Percentiles rank a stretch among this genome's conserved stretches.
These are phyloP conservation scores for Quercus tomentella DNA, from an alignment of 331 rosid species.

Conservation along the genomic window DNA sequence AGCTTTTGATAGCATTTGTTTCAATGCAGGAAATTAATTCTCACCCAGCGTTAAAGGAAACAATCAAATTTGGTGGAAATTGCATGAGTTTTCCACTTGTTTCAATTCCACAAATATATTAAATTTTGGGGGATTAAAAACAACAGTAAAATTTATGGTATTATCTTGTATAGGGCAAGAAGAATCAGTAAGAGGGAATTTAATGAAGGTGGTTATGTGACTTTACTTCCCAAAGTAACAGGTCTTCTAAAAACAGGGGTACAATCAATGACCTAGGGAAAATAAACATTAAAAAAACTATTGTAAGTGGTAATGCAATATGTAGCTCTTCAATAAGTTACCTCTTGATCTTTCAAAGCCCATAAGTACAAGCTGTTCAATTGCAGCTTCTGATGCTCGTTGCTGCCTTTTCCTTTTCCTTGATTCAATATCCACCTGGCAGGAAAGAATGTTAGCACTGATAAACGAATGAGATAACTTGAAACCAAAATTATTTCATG, in stretches of 20 bases:
- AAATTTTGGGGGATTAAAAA: background rate
- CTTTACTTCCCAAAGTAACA: background rate
- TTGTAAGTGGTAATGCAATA: background rate
- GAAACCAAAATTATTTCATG: background rate
- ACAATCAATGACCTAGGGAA: background rate
- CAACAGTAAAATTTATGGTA: background rate
- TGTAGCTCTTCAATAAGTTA: slow-evolving; percentile 3
- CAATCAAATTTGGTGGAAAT: background rate
- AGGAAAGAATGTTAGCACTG: slow-evolving; percentile 16
- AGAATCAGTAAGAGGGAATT: background rate
- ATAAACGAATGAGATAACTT: background rate
- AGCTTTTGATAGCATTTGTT: background rate
- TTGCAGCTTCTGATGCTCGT: slow-evolving; percentile 39
- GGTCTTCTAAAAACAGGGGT: background rate
- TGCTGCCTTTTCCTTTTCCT: slow-evolving; percentile 61
- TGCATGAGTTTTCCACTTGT: background rate
- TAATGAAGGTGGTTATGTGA: background rate
- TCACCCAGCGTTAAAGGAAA: background rate
- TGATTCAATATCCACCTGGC: slow-evolving; percentile 62
- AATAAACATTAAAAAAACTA: background rate
- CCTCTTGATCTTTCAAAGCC: slow-evolving; percentile 86
- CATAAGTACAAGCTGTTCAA: slow-evolving; percentile 57
- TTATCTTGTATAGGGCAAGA: background rate
- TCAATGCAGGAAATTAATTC: background rate
- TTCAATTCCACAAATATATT: background rate